Evolutionary conservation across 2,329 filamentous ascomycete species (phyloP).

Genomic region (Pezicula neosporulosa): DNA sequence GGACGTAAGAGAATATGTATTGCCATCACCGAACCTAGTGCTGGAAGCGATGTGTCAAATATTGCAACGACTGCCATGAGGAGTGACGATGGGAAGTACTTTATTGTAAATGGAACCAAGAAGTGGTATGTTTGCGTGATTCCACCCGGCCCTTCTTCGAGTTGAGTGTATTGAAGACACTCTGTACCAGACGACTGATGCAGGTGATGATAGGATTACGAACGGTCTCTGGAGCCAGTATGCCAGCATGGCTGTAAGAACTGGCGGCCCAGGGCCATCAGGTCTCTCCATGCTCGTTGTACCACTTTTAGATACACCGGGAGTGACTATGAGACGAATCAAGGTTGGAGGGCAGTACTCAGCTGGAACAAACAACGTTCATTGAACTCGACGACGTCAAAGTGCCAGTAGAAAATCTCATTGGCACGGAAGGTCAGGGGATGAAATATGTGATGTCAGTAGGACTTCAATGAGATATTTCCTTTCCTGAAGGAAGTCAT

Average conservation of each 20-base stretch:
- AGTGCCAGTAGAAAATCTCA: conserved; percentile 66
- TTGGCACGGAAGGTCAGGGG: conserved; percentile 66
- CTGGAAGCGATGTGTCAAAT: conserved; percentile 71
- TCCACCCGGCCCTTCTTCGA: not conserved
- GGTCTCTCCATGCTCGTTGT: conserved; percentile 68
- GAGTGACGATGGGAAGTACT: conserved; percentile 60
- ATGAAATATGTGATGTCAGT: conserved; percentile 67
- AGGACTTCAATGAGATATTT: too few species aligned
- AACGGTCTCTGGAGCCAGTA: conserved; percentile 70
- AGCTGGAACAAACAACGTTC: conserved; percentile 68
- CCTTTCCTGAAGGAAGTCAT: too few species aligned
- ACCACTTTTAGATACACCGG: conserved; percentile 62
- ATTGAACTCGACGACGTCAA: conserved; percentile 74
- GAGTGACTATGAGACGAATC: conserved; percentile 65
- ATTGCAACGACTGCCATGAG: conserved; percentile 66
- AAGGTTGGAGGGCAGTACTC: conserved; percentile 63
- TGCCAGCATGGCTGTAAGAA: conserved; percentile 69
- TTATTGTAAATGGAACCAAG: conserved; percentile 72
- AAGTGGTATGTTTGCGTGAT: conserved; percentile 51
- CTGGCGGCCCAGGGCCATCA: conserved; percentile 55
- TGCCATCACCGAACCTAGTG: conserved; percentile 74
- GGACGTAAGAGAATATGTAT: conserved; percentile 69
- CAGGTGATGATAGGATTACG: conserved; percentile 49
- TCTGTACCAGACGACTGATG: not conserved
- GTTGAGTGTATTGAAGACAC: not conserved